Base-by-base conservation (phyloP, 1,139 yeast species). In the Yamadazyma trypodendri region DNA sequence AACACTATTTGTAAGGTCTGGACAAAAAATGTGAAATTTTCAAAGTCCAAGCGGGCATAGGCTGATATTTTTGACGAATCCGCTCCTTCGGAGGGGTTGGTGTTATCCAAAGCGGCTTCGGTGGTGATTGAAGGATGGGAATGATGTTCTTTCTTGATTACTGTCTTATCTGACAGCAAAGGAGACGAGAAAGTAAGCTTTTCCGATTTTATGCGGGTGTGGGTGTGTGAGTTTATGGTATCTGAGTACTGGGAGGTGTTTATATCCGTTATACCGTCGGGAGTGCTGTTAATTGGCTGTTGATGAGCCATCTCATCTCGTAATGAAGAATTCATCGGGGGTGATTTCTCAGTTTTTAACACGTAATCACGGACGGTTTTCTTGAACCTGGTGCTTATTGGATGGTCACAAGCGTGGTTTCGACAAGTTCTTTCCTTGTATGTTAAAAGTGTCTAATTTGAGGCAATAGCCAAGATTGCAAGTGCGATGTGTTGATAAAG, bases 1-100 rank as follows among this genome's bases (percentile, higher is more conserved):
- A 92, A 68, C 7, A 92, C 77, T 2, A 92, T 96, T 58, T 92
- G 97, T 52, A 92, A 72, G 1, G 98, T 92, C 61, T 92, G 98
- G 3, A 92, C 96, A 52, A 89, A 92, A 60, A 94, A 92, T 3
- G 96, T 88, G 58, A 84, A 90, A 48, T 88, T 81, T 44, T 87
- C 96, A 60, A 92, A 92, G 58, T 92, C 97, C 30, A 92, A 65
- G 48, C 96, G 74, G 2, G 98, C 98, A 58, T 92, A 92, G 1
- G 98, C 98, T 8, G 90, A 84, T 10, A 92, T 87, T 42, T 79
- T 75, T 6, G 87, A 59, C 16, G 40, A 43, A 21, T 56, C 59
- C 20, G 58, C 58, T 10, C 56, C 58, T 2, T 49, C 54, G 2
- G 54, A 48, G 10, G 39, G 33, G 16, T 38, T 37, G 6, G 46